A percentile compares a stretch with the other conserved stretches of the same genome.
These are phyloP conservation scores for Curvularia lunata DNA, from an alignment of 2,329 filamentous ascomycete genomes.

Conservation along the genomic window DNA sequence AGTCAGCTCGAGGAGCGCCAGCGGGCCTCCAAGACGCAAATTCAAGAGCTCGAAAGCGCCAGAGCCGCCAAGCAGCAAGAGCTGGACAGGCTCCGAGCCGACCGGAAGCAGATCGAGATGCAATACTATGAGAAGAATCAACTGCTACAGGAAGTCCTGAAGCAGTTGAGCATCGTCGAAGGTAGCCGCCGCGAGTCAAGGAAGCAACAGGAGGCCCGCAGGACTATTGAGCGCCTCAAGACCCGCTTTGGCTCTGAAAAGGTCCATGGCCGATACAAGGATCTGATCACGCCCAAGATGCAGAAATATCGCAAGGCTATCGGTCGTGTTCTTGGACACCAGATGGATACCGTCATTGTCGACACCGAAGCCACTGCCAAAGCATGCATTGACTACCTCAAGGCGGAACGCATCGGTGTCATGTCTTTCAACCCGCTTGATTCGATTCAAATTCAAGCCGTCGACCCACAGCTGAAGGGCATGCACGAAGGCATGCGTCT, in stretches of 20 bases:
- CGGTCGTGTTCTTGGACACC: conserved; percentile 85
- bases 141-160: conserved; percentile 81
- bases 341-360: conserved; percentile 94
- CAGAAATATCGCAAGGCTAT: conserved; percentile 96
- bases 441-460: conserved; percentile 92
- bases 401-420: conserved; percentile 83
- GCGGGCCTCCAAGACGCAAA: conserved; percentile 64
- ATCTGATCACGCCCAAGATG: conserved; percentile 94
- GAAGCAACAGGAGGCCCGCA: conserved; percentile 77
- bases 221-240: conserved; percentile 84
- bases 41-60: conserved; percentile 74
- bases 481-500: conserved; percentile 82
- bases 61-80: conserved; percentile 89
- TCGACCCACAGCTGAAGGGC: conserved; percentile 89
- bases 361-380: conserved; percentile 93
- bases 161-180: conserved; percentile 82
- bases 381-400: conserved; percentile 93
- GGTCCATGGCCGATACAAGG: conserved; percentile 86
- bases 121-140: conserved; percentile 89
- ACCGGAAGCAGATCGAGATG: conserved; percentile 66
- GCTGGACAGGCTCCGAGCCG: conserved; percentile 66
- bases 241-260: conserved; percentile 78
- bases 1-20: conserved; percentile 72
- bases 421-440: conserved; percentile 96
- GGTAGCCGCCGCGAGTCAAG: conserved; percentile 84